Conservation (phyloP, 371 early-diverging fungal genomes). For the Rhizopus arrhizus region DNA sequence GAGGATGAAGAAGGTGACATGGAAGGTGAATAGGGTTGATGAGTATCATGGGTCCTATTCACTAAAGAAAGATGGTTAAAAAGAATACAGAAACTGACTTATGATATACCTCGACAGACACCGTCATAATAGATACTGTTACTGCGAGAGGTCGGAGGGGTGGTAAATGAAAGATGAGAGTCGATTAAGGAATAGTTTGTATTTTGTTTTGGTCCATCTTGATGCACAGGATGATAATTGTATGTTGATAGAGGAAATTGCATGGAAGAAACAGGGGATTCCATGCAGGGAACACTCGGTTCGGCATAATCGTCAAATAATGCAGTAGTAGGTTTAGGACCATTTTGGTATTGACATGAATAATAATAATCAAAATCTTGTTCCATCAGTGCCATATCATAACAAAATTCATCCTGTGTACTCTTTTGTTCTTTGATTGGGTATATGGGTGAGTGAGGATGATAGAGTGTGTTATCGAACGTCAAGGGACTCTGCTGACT, state of each 20-base stretch:
- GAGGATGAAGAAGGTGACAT: slow-evolving; percentile 43
- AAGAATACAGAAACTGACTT: no score
- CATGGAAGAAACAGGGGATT: slow-evolving; percentile 1
- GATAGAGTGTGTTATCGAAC: slow-evolving; percentile 27
- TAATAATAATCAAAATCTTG: no score
- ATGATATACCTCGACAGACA: no score
- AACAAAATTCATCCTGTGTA: no score
- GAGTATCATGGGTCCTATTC: neutral
- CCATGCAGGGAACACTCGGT: neutral
- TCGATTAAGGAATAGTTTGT: slow-evolving; percentile 19
- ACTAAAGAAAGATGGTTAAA: no score
- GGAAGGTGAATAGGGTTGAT: slow-evolving; percentile 27
- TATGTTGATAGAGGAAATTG: slow-evolving; percentile 22
- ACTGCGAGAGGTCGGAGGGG: slow-evolving; percentile 3
- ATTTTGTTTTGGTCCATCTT: slow-evolving; percentile 26
- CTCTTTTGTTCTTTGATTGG: neutral
- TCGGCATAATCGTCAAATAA: neutral
- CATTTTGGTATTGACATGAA: neutral
- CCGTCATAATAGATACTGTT: neutral
- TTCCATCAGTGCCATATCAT: no score
- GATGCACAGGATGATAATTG: slow-evolving; percentile 5
- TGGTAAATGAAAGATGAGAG: slow-evolving; percentile 12
- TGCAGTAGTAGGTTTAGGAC: neutral
- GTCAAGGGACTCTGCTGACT: slow-evolving; percentile 37
- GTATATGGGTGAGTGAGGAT: slow-evolving; percentile 38